These are phyloP conservation scores for Larix kaempferi DNA, from an alignment of 75 land plant species.

Conservation along the genomic window DNA sequence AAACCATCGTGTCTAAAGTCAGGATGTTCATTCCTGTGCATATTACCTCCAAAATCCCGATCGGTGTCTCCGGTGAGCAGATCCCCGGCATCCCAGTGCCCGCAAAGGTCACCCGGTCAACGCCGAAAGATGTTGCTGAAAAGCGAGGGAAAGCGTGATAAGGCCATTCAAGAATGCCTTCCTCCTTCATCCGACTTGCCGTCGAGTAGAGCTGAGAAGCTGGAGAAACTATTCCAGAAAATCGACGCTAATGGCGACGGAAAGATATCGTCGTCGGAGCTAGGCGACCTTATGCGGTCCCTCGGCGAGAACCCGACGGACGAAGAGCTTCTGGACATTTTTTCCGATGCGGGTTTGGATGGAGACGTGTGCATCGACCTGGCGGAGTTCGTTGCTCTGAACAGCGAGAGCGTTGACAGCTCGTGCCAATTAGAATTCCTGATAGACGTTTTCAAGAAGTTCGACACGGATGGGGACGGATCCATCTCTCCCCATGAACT, in stretches of 20 bases:
- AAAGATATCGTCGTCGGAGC: slow-evolving; percentile 48
- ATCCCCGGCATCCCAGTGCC: too few species aligned
- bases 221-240: not conserved
- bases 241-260: slow-evolving; percentile 6
- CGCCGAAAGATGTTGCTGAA: too few species aligned
- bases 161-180: too few species aligned
- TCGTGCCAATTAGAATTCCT: slow-evolving; percentile 49
- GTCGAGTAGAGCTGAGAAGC: too few species aligned
- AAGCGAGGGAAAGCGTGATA: too few species aligned
- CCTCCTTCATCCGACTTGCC: too few species aligned
- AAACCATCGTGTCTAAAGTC: too few species aligned
- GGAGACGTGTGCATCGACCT: slow-evolving; percentile 73
- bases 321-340: slow-evolving; percentile 61
- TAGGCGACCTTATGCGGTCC: slow-evolving; percentile 53
- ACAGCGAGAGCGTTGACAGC: slow-evolving; percentile 33
- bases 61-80: too few species aligned
- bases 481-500: slow-evolving; percentile 33
- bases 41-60: too few species aligned
- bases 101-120: too few species aligned
- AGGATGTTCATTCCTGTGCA: too few species aligned
- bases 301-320: slow-evolving; percentile 53
- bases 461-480: slow-evolving; percentile 60
- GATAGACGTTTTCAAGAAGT: slow-evolving; percentile 57
- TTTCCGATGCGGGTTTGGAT: slow-evolving; percentile 53
- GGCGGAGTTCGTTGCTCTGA: slow-evolving; percentile 58